These are phyloP conservation scores for Apiospora rasikravindrae DNA, from an alignment of 2,329 filamentous ascomycete genomes.

Conservation along the genomic window DNA sequence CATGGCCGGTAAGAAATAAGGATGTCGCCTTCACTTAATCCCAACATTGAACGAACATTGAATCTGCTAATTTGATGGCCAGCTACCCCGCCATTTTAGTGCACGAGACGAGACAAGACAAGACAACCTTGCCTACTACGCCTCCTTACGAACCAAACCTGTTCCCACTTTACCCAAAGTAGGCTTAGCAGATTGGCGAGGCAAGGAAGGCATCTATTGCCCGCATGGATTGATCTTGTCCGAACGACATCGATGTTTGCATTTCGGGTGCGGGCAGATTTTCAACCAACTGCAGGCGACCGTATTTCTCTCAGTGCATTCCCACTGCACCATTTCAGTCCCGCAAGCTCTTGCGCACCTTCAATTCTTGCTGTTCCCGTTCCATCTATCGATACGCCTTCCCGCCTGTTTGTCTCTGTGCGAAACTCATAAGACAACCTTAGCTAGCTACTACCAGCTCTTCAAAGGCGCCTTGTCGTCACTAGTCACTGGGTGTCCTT, in stretches of 20 bases:
- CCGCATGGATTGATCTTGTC: not conserved
- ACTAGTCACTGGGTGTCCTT: not conserved
- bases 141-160: not conserved
- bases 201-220: constrained; percentile 4
- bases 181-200: not conserved
- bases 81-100: constrained; percentile 11
- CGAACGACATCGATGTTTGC: not conserved
- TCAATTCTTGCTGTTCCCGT: not conserved
- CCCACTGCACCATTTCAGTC: not conserved
- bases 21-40: not conserved
- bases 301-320: not conserved
- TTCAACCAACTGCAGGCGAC: not conserved
- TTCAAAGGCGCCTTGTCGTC: constrained; percentile 4
- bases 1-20: not conserved
- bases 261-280: not conserved
- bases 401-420: not conserved
- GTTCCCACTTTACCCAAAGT: constrained; percentile 9
- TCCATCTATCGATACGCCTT: not conserved
- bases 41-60: no score
- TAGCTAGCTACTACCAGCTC: not conserved
- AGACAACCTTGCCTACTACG: not conserved
- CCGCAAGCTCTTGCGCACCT: not conserved
- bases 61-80: not conserved
- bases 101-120: not conserved
- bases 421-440: not conserved